Percentiles rank a stretch among this genome's conserved stretches.
Conservation (phyloP, 2,329 filamentous ascomycete species). For the Tothia fuscella region DNA sequence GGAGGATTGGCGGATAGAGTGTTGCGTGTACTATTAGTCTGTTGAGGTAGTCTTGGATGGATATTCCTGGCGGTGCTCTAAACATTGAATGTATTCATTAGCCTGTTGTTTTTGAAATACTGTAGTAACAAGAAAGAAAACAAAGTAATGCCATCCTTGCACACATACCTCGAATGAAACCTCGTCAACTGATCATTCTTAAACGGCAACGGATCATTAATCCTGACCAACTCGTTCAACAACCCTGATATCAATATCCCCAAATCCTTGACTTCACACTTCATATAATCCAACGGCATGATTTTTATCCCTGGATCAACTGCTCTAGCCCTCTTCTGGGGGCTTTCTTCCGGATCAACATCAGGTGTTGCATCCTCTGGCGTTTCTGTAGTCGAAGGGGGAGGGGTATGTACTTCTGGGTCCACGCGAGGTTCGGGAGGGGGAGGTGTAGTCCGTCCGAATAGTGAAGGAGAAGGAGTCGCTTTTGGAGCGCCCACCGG, state of each 20-base stretch:
- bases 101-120: neutral
- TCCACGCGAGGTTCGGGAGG: too few relatives aligned
- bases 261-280: constrained; percentile 72
- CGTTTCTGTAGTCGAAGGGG: too few relatives aligned
- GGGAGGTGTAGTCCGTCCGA: too few relatives aligned
- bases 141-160: neutral
- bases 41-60: constrained; percentile 85
- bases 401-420: too few relatives aligned
- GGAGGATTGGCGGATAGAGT: constrained; percentile 79
- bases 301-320: constrained; percentile 37
- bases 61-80: constrained; percentile 74
- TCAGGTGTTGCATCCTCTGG: too few relatives aligned
- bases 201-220: constrained; percentile 80
- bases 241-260: constrained; percentile 88
- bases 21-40: constrained; percentile 89
- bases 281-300: constrained; percentile 67
- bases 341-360: too few relatives aligned
- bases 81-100: constrained; percentile 10
- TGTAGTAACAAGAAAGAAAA: neutral
- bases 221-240: constrained; percentile 86
- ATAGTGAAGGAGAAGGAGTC: too few relatives aligned
- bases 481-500: too few relatives aligned
- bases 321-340: constrained; percentile 35
- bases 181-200: constrained; percentile 77
- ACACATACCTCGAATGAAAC: constrained; percentile 72